phyloP scores from a whole-genome alignment of 305 asterid species.

The Fraxinus paxiana region DNA sequence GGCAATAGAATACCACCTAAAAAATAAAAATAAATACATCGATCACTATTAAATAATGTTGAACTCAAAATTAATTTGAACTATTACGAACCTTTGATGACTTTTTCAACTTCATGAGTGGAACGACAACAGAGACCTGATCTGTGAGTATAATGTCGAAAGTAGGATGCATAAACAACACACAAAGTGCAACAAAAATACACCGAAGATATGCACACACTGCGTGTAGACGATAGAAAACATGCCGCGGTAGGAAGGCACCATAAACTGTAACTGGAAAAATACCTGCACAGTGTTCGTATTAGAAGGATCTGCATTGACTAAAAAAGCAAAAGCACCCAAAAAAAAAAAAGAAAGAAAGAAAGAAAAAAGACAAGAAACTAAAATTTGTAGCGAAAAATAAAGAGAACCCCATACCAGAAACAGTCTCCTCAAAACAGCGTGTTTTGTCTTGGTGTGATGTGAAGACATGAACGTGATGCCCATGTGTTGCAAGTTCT shows the following conservation, averaged over 20 bases:
- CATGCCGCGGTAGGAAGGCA: slow-evolving; percentile 75
- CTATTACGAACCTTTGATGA: slow-evolving; percentile 55
- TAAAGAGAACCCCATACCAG: slow-evolving; percentile 44
- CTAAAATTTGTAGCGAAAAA: not conserved
- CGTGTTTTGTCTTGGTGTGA: slow-evolving; percentile 82
- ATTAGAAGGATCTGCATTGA: slow-evolving; percentile 9
- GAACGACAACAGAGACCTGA: slow-evolving; percentile 80
- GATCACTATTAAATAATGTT: not conserved
- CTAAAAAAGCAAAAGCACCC: not conserved
- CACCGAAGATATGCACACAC: slow-evolving; percentile 89
- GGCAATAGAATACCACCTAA: slow-evolving; percentile 91
- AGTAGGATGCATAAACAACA: slow-evolving; percentile 62
- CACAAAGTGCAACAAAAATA: slow-evolving; percentile 77
- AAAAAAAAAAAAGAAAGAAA: not conserved
- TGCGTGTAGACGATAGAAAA: slow-evolving; percentile 73
- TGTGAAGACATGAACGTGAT: slow-evolving; percentile 77
- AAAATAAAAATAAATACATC: slow-evolving; percentile 5
- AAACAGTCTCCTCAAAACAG: slow-evolving; percentile 93
- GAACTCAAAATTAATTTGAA: slow-evolving; percentile 7
- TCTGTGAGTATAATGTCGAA: slow-evolving; percentile 75
- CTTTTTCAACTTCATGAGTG: slow-evolving; percentile 70
- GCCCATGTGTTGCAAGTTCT: slow-evolving; percentile 77
- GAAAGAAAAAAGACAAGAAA: not conserved
- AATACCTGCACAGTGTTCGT: slow-evolving; percentile 40
- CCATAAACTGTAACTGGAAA: slow-evolving; percentile 82